Base-by-base conservation (phyloP, 345 rosid species). In the Arabidopsis arenosa region DNA sequence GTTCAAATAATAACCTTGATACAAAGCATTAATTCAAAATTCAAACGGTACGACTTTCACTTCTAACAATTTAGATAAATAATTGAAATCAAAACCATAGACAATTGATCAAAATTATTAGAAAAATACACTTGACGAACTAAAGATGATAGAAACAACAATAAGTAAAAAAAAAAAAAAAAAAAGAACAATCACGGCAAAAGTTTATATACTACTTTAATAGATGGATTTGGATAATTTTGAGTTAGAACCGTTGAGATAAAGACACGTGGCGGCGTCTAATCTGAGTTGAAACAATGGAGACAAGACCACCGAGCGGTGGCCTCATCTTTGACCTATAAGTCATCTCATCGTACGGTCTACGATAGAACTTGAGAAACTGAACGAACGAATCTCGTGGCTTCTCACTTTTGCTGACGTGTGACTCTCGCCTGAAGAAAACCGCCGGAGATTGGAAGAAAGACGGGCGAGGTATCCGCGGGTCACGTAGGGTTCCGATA, bases 261-360 rank as follows among this genome's bases (percentile, higher is more conserved):
- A 85, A 84, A 0, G 99, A 96, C 85, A 88, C 76, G 90, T 91
- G 94, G 73, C 93, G 96, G n/a, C 96, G 91, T 76, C 71, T 89
- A 56, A 90, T 57, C 14, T 88, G 89, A 0, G 91, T 86, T 2
- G 96, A 83, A 70, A 92, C 96, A 13, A 93, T 90, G 35, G 99
- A 96, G 52, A 91, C 86, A 0, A 96, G 87, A 21, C 99, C 99
- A 3, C 98, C 78, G 0, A 78, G 85, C 45, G 99, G 99, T 33
- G 99, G 97, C 80, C 90, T 79, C 99, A 96, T 96, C 93, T 87
- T 93, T 62, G 99, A 90, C 85, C 98, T 84, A 61, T 96, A 96
- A 30, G 92, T 75, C 98, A 96, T 93, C 92, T 96, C 99, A 66
- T 93, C 96, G 76, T 96, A 96, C 72, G 98, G 99, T 83, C 93